A percentile compares a stretch with the other conserved stretches of the same genome.
Conservation (phyloP, 176 grass and related monocot species). For the Neostapfia colusana region DNA sequence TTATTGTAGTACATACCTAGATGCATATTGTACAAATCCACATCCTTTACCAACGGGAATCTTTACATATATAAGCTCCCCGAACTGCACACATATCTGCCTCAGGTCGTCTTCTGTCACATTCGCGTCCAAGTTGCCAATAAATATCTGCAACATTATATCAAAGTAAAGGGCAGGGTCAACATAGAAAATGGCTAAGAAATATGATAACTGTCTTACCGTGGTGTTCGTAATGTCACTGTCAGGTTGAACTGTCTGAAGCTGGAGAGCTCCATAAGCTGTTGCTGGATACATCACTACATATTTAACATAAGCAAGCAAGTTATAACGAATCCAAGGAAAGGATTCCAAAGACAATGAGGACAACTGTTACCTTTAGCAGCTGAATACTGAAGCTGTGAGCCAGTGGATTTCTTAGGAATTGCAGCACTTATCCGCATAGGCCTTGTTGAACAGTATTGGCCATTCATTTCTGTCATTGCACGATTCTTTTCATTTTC, state of each 20-base stretch:
- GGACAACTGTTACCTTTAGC: constrained; percentile 56
- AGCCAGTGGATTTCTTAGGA: constrained; percentile 75
- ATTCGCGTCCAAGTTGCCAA: constrained; percentile 92
- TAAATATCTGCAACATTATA: constrained; percentile 77
- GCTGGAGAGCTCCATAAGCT: constrained; percentile 58
- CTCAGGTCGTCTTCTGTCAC: constrained; percentile 88
- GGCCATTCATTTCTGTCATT: constrained; percentile 97
- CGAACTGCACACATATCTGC: constrained; percentile 78
- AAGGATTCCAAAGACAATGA: constrained; percentile 16
- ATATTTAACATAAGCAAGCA: constrained; percentile 28
- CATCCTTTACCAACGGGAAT: constrained; percentile 95
- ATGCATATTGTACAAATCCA: constrained; percentile 81
- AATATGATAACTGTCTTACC: constrained; percentile 43
- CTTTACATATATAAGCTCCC: constrained; percentile 91
- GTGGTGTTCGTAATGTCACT: constrained; percentile 73
- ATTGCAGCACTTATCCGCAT: constrained; percentile 96
- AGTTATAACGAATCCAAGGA: constrained; percentile 13
- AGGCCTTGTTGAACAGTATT: constrained; percentile 93
- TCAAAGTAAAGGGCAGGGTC: constrained; percentile 46
- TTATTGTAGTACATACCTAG: constrained; percentile 50
- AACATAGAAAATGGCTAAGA: constrained; percentile 17
- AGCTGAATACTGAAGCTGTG: constrained; percentile 63
- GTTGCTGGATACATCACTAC: constrained; percentile 62
- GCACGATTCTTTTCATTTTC: constrained; percentile 96
- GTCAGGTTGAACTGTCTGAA: constrained; percentile 60